Base-by-base conservation (phyloP, 2,329 filamentous ascomycete genomes). In the Sclerotinia glacialis region DNA sequence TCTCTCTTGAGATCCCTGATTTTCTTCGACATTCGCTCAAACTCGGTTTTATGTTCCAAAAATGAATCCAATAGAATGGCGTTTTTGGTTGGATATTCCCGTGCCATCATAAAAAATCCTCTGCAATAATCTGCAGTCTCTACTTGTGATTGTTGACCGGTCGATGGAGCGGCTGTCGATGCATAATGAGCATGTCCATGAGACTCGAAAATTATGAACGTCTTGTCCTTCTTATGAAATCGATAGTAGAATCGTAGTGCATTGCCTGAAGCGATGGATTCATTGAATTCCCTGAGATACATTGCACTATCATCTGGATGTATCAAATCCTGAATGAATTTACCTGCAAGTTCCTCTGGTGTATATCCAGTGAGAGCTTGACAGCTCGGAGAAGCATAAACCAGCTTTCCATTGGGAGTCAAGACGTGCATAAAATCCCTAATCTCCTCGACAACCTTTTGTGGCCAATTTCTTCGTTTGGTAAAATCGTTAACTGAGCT, bases 31-130 rank as follows among this genome's bases (percentile, higher is more conserved):
- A 98, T 79, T 5, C 93, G 86, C 79, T 97, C 93, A 74, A 97
- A 97, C 77, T 97, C 94, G 65, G 97, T 94, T 78, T 97, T 97
- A 80, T 97, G 93, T 77, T 98, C 94, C 37, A 98, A 82, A 74
- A 97, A 97, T 0, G 93, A 96, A 78, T 98, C 93, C 26, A 97
- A 83, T 14, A 97, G 83, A 4, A 86, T 86, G 1, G 92, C 89
- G 75, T 94, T 96, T 79, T 91, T 93, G 40, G 91, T 96, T 6
- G 92, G 93, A 77, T 97, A 97, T 1, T 91, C 91, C 26, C 93
- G 86, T 11, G 92, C 88, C 88, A 96, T 94, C 82, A 98, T 91
- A 77, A 97, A 97, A 72, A 97, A 92, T 47, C 93, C 93, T 73
- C 92, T 87, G 77, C 93, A 97, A 72, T 90, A 89, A 1, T 87